Percentiles rank a stretch among this genome's conserved stretches.
Evolutionary conservation across 1,284 basidiomycete species (phyloP).

Genomic region (Thelephora terrestris): DNA sequence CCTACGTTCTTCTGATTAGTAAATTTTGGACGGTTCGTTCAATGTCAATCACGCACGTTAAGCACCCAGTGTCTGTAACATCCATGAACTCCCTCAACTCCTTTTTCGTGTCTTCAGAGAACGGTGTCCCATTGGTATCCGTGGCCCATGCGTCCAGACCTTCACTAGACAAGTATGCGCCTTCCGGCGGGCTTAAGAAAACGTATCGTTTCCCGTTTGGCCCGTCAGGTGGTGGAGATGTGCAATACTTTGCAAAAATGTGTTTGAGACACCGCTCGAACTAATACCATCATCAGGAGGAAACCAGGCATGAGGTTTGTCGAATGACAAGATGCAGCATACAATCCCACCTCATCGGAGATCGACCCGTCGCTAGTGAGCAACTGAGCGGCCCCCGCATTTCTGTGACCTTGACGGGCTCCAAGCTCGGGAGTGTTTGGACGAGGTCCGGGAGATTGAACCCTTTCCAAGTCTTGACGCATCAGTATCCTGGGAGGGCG

Average conservation of each 20-base stretch:
- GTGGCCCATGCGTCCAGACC: slow-evolving; percentile 64
- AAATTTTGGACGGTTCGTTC: neutral
- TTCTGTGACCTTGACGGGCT: slow-evolving; percentile 47
- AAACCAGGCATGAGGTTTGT: slow-evolving; percentile 1
- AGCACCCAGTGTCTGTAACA: slow-evolving; percentile 55
- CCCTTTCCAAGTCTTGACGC: neutral
- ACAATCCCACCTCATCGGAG: slow-evolving; percentile 41
- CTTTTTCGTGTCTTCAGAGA: slow-evolving; percentile 64
- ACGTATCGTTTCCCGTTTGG: slow-evolving; percentile 13
- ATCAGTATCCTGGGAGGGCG: too few species aligned
- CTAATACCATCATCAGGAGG: slow-evolving; percentile 23
- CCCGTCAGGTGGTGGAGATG: slow-evolving; percentile 26
- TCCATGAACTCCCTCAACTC: slow-evolving; percentile 68
- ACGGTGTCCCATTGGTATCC: slow-evolving; percentile 68
- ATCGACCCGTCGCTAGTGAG: slow-evolving; percentile 58
- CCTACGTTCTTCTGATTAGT: slow-evolving; percentile 22
- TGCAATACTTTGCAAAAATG: slow-evolving; percentile 68
- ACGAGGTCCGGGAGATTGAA: slow-evolving; percentile 32
- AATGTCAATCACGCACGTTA: slow-evolving; percentile 46
- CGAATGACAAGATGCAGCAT: neutral
- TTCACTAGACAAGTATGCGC: slow-evolving; percentile 44
- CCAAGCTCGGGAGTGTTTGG: slow-evolving; percentile 53
- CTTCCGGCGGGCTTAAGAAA: slow-evolving; percentile 40
- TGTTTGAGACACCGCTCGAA: slow-evolving; percentile 55
- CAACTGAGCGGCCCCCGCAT: slow-evolving; percentile 34